Evolutionary conservation across 2,329 filamentous ascomycete genomes (phyloP).

Genomic region (Myriangium duriaei): DNA sequence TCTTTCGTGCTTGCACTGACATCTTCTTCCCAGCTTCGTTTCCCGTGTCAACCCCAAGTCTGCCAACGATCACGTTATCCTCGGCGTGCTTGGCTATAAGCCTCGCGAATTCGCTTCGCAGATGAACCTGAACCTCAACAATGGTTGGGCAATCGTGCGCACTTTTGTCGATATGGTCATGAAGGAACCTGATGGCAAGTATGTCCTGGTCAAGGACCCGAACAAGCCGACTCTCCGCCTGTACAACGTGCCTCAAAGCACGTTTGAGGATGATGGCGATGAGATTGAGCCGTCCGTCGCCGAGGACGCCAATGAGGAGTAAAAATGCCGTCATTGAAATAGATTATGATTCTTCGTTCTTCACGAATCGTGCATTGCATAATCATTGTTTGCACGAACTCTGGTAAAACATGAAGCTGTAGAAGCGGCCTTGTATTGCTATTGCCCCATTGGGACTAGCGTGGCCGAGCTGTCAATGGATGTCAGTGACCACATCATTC

Average conservation of each 20-base stretch:
- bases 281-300: conserved; percentile 52
- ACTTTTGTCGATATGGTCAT: conserved; percentile 94
- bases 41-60: conserved; percentile 85
- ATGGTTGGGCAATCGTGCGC: conserved; percentile 97
- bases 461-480: not conserved
- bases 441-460: not conserved
- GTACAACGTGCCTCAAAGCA: conserved; percentile 78
- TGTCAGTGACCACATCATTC: not conserved
- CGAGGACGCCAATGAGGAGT: conserved; percentile 44
- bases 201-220: conserved; percentile 72
- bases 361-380: too few relatives aligned
- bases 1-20: conserved; percentile 13
- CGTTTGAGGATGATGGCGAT: conserved; percentile 83
- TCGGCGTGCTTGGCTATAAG: conserved; percentile 96
- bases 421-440: not conserved
- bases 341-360: not conserved
- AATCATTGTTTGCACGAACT: too few relatives aligned
- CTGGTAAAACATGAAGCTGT: too few relatives aligned
- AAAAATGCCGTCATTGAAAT: conserved; percentile 16
- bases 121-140: conserved; percentile 95
- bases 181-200: conserved; percentile 60
- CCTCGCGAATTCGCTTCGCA: conserved; percentile 90
- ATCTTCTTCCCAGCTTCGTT: conserved; percentile 57
- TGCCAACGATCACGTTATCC: conserved; percentile 86
- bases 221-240: conserved; percentile 92